Percentiles rank a stretch among this genome's conserved stretches.
Conservation (phyloP, 257 asterid genomes). For the Solanum peruvianum region DNA sequence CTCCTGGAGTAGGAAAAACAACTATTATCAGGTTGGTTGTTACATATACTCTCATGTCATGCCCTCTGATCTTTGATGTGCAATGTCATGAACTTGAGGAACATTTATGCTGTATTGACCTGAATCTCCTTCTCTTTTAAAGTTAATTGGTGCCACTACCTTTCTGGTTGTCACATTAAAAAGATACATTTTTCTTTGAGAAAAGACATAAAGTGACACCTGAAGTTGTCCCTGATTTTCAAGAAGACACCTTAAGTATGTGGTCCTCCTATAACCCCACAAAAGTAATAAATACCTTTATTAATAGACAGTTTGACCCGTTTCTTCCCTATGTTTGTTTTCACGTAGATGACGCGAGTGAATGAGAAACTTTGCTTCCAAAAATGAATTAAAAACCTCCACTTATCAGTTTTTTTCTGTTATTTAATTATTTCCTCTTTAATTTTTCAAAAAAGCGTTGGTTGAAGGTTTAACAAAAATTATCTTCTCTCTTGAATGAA, state of each 20-base stretch:
- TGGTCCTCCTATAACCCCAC: background rate
- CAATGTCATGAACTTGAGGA: background rate
- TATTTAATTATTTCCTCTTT: background rate
- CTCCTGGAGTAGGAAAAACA: slow-evolving; percentile 98
- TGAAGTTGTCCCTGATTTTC: background rate
- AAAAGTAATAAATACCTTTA: background rate
- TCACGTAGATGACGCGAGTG: background rate
- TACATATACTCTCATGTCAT: background rate
- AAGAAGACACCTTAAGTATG: background rate
- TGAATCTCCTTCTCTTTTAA: background rate
- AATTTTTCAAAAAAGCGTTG: background rate
- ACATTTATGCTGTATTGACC: background rate
- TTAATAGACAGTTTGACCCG: background rate
- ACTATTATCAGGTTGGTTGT: slow-evolving; percentile 76
- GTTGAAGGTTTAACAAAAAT: background rate
- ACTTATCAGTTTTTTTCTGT: background rate
- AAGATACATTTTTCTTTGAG: background rate
- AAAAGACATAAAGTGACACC: background rate
- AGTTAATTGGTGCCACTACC: background rate
- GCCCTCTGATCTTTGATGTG: background rate
- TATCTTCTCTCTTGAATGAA: background rate
- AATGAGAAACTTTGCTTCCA: background rate
- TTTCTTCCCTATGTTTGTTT: background rate
- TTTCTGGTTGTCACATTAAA: background rate
- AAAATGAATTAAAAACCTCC: background rate